Conservation (phyloP, 176 grass and related monocot genomes). For the Saccharum officinarum region DNA sequence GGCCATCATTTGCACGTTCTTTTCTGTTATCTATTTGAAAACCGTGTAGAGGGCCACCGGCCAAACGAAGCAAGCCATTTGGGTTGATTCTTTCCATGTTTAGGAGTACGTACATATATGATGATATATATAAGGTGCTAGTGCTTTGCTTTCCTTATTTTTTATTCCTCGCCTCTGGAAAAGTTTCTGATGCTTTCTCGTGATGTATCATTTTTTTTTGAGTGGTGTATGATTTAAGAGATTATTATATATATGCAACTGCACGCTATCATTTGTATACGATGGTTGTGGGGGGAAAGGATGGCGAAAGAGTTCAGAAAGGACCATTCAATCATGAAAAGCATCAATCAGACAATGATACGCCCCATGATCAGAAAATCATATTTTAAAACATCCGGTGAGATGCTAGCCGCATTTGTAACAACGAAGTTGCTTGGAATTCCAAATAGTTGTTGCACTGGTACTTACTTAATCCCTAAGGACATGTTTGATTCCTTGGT, state of each 20-base stretch:
- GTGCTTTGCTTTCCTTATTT: constrained; percentile 5
- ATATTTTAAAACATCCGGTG: neutral
- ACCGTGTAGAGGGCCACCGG: neutral
- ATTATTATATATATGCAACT: neutral
- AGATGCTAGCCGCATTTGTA: too few species aligned
- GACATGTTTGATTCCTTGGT: too few species aligned
- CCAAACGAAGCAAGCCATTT: neutral
- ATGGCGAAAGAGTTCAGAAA: neutral
- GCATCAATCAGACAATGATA: constrained; percentile 36
- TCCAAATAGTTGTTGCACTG: too few species aligned
- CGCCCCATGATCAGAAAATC: neutral
- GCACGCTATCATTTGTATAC: constrained; percentile 25
- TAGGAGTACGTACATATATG: neutral
- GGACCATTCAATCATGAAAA: constrained; percentile 32
- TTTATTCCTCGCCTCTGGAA: neutral
- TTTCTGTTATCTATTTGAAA: constrained; percentile 6
- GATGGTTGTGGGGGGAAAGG: constrained; percentile 32
- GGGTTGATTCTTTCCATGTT: neutral
- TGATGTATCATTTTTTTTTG: neutral
- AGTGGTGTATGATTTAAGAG: neutral
- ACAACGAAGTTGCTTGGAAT: too few species aligned
- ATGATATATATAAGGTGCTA: neutral
- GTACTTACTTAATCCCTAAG: too few species aligned
- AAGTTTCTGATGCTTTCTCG: neutral
- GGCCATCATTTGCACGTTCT: neutral